Evolutionary conservation across 176 grass and related monocot genomes (phyloP), one percentile per base, ranked within the genome.

Genomic region (Phragmites australis): DNA sequence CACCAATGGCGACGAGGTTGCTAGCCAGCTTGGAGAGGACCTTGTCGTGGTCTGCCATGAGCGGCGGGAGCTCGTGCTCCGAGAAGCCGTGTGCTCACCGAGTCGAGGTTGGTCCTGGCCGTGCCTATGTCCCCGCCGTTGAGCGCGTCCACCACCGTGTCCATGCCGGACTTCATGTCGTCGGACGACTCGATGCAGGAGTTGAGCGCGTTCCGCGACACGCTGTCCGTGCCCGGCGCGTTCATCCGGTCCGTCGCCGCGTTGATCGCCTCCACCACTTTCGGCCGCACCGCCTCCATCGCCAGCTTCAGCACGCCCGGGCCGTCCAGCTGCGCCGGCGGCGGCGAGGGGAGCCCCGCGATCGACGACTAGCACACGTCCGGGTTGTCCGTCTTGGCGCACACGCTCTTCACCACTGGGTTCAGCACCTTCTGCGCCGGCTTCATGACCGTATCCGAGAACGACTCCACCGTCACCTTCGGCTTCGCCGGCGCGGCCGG

Each of bases 1-100:
- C 13, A 37, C 83, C 81, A 6, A 94, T 81, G 80, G 86, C 78
- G 47, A 95, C 42, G 61, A 86, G 81, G 58, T 89, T 92, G 77
- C 81, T 89, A 49, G 32, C 29, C 6, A 95, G 57, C 54, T 92
- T 77, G 15, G 26, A 8, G 45, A 95, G 93, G 14, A 21, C 1
- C 10, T 76, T 18, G 68, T 95, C 84, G 18, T 83, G 32, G 48
- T 22, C 70, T 5, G 11, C 61, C 68, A 95, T 51, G 6, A 81
- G 30, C 1, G 57, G 47, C 69, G 78, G 72, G 26, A 6, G 12
- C 0, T 26, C 7, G 10, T 61, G 45, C n/a, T 95, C 93, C 23
- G 67, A 1, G 81, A 92, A 95, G 0, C 87, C 93, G 0, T 92
- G 81, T 82, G 71, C 50, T 18, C 17, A 84, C 60, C 0, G 77